Base-by-base conservation (phyloP, 2,329 filamentous ascomycete species). In the Fusarium incarnatum region DNA sequence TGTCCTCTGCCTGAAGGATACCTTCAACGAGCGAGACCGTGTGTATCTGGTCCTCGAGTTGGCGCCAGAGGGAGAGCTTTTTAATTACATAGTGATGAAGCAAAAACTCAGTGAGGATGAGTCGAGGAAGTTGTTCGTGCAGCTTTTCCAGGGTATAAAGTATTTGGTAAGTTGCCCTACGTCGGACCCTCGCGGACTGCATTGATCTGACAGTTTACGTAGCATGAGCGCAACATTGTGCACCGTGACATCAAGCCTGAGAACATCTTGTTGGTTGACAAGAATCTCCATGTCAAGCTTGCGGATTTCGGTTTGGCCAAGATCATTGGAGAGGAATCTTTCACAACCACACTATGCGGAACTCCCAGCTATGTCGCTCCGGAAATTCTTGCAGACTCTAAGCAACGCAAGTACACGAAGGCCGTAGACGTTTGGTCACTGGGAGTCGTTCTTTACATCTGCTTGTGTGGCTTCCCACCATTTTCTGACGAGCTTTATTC, bases 171-270 rank as follows among this genome's bases (percentile, higher is more conserved):
- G 89, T 81, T 23, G 22, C 27, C 22, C 11, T 55, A 28, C n/a
- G 18, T 15, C 44, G 9, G 34, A 25, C 37, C 3, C 20, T 16
- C 12, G 15, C 28, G 18, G n/a, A 40, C 23, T 42, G 8, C 22
- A n/a, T 20, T 27, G 27, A 40, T n/a, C 58, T 67, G 40, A 72
- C 60, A 27, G 15, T 18, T 13, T 34, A 23, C 30, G 34, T 62
- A 98, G 95, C 96, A 99, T 78, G 96, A 98, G 66, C 92, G 96
- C 68, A 97, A 96, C 75, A 97, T 99, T 79, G 94, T 98, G 8
- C 96, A 99, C 79, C 92, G 96, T 61, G 96, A 99, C 75, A 98
- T 99, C 81, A 98, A 98, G 80, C 95, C 94, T 0, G 95, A 98
- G 78, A 98, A 98, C 76, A 98, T 99, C 34, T 83, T 99, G 11